Base-by-base conservation (phyloP, 495 filamentous ascomycete genomes). In the Trichoderma asperelloides region DNA sequence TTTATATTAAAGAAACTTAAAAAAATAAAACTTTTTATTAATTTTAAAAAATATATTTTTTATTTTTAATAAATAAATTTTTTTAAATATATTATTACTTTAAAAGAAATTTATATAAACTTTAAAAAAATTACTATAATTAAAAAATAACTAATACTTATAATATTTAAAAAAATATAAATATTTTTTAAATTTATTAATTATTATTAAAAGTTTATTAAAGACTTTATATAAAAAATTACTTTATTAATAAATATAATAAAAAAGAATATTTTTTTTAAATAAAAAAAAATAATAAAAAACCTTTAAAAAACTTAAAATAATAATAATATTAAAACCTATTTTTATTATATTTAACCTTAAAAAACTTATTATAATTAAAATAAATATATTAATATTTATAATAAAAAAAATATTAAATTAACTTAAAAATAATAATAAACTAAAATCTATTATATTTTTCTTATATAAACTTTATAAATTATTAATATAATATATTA, bases 181-280 rank as follows among this genome's bases (percentile, higher is more conserved):
- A 6, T 33, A 63, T 28, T 28, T 18, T 27, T 63, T 63, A 18
- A 27, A 63, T 33, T 63, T 33, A 11, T 63, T 2, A 63, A 63
- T 37, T 63, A 33, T 27, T 63, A 63, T 18, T 63, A 33, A 63
- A 28, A 27, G 33, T 63, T 63, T 63, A 63, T 63, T 63, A 63
- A 63, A 33, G 28, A 18, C 4, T 43, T 43, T 16, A 37, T 15
- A 37, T 7, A 7, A 2, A 28, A 28, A 33, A 37, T 11, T 37
- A 37, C 12, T 33, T 18, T 28, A 33, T 25, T 33, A 9, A n/a
- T 33, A 9, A 63, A 28, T 33, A 33, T 33, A 28, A 28, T 63
- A 11, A 63, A 63, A 15, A 63, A 63, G 33, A 25, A 33, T 16
- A 2, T 2, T 2, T 37, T 25, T 11, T 63, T 63, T 63, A 63